phyloP scores from a whole-genome alignment of 257 asterid species.

The Nicotiana knightiana region DNA sequence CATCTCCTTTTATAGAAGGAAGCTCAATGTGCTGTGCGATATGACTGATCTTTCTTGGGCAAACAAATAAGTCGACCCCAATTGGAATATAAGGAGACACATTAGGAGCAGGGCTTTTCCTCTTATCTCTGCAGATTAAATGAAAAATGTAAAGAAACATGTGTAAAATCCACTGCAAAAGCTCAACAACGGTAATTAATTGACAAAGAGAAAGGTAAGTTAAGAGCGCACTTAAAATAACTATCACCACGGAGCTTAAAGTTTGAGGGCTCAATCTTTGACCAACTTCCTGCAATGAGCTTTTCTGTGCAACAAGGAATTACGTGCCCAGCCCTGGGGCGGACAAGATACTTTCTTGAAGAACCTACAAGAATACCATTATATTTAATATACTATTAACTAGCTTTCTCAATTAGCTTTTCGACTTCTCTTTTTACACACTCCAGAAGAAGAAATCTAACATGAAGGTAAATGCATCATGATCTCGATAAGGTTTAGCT shows the following conservation, averaged over 20 bases:
- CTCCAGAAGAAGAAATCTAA: neutral
- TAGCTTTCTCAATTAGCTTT: neutral
- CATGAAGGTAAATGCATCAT: neutral
- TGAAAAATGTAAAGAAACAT: neutral
- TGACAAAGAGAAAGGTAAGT: neutral
- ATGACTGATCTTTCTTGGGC: constrained; percentile 56
- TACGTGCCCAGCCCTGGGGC: constrained; percentile 64
- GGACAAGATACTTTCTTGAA: constrained; percentile 46
- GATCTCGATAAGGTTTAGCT: neutral
- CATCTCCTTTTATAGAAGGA: constrained; percentile 47
- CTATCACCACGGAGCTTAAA: constrained; percentile 76
- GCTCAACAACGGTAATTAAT: neutral
- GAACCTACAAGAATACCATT: constrained; percentile 32
- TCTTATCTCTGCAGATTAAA: constrained; percentile 56
- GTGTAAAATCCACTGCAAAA: neutral
- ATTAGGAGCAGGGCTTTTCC: constrained; percentile 55
- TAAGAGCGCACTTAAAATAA: constrained; percentile 53
- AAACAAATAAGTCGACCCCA: constrained; percentile 65
- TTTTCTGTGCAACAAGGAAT: constrained; percentile 55
- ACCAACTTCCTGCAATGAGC: constrained; percentile 61
- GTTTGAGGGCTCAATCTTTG: constrained; percentile 55
- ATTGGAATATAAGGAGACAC: constrained; percentile 54
- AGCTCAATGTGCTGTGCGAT: constrained; percentile 68
- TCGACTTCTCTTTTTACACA: neutral
- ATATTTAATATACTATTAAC: neutral